Evolutionary conservation across 345 rosid species (phyloP), one percentile per base, ranked within the genome.

Genomic region (Euphorbia tirucalli): DNA sequence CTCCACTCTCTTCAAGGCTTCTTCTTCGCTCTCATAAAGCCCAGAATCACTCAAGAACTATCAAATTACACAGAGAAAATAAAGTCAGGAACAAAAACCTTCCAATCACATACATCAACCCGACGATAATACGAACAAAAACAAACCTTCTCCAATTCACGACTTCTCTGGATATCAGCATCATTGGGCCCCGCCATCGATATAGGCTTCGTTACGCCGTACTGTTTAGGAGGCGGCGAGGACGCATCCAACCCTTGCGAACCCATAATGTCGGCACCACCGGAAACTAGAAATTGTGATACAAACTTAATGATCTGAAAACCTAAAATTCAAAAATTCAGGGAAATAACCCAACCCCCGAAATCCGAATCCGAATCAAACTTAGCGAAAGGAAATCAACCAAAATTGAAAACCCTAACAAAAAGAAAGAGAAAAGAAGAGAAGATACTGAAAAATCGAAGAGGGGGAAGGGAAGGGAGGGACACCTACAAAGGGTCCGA

Each of bases 11-110:
- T 86, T 85, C 15, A 78, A 81, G 55, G 90, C 87, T 74, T 92
- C 97, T 66, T 90, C 98, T 71, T 86, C 71, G 79, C 87, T 85
- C 86, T 90, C 96, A 27, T 92, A 87, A 7, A 92, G 88, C 70
- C 93, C 95, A 66, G 85, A 72, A 41, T 85, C 87, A 73, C 78
- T 84, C 88, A 94, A 78, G 32, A 81, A 85, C 98, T 93, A 57
- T 28, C 68, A 71, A 10, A 11, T 2, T 24, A 57, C 32, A 63
- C 50, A 50, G 4, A 65, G 15, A 31, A 24, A 54, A 52, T 11
- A 41, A 61, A 7, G 60, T 18, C 58, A 44, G 58, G 41, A 18
- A 41, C 39, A 25, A n/a, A 57, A 74, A 73, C 56, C 9, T 31
- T 31, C 48, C 70, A 39, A 30, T 18, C 54, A 41, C 75, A 71